phyloP scores from a whole-genome alignment of 192 early-diverging fungal species.

The Funneliformis geosporum region DNA sequence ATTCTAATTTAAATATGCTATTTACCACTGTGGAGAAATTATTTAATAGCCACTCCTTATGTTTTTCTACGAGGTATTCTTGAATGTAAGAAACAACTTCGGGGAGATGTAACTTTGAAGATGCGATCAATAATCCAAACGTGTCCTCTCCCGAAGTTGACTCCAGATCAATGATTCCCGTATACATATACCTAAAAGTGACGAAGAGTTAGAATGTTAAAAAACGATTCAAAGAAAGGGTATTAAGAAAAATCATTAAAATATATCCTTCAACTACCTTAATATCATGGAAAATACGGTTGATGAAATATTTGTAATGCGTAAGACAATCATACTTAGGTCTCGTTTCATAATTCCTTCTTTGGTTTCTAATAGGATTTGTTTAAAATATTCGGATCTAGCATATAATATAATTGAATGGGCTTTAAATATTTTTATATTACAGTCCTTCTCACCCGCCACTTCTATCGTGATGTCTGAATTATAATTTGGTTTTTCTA shows the following conservation, averaged over 20 bases:
- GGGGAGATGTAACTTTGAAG: background rate
- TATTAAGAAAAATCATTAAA: background rate
- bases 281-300: background rate
- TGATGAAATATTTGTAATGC: background rate
- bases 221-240: no score
- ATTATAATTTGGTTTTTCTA: background rate
- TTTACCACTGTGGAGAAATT: background rate
- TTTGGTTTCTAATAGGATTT: background rate
- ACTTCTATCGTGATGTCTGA: background rate
- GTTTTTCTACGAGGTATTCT: background rate
- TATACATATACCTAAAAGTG: background rate
- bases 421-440: background rate
- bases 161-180: background rate
- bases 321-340: background rate
- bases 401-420: background rate
- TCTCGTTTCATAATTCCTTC: background rate
- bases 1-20: background rate
- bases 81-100: background rate
- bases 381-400: background rate
- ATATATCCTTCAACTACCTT: background rate
- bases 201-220: no score
- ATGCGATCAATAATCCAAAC: background rate
- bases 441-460: background rate
- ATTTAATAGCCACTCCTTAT: background rate
- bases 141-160: background rate